Percentiles rank a stretch among this genome's conserved stretches.
Evolutionary conservation across 257 asterid genomes (phyloP).

Genomic region (Dorcoceras hygrometricum): DNA sequence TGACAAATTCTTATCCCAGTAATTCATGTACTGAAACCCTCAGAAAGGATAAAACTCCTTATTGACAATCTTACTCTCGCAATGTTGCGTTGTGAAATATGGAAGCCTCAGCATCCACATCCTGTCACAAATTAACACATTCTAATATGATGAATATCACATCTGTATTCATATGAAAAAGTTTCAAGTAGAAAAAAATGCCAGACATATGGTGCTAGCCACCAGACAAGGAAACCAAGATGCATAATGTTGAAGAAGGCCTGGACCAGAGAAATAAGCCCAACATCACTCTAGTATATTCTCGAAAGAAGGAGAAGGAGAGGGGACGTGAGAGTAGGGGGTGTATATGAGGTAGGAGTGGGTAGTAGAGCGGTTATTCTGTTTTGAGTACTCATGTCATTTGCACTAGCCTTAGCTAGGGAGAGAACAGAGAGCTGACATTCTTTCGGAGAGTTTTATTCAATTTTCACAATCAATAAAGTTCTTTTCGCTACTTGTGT

Average conservation of each 20-base stretch:
- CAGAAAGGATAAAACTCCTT: conserved; percentile 1
- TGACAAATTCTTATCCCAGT: conserved; percentile 8
- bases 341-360: too few relatives aligned
- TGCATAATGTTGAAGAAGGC: not conserved
- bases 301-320: too few relatives aligned
- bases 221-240: not conserved
- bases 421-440: too few relatives aligned
- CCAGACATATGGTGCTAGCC: not conserved
- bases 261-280: too few relatives aligned
- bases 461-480: too few relatives aligned
- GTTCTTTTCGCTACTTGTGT: too few relatives aligned
- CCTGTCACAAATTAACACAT: conserved; percentile 46
- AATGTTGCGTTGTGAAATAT: conserved; percentile 87
- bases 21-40: not conserved
- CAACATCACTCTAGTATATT: too few relatives aligned
- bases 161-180: conserved; percentile 8
- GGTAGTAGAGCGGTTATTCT: too few relatives aligned
- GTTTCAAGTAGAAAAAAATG: conserved; percentile 9
- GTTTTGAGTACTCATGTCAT: too few relatives aligned
- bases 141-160: conserved; percentile 23
- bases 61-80: conserved; percentile 65
- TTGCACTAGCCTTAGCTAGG: too few relatives aligned
- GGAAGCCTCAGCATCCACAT: conserved; percentile 92
- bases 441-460: too few relatives aligned
- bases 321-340: too few relatives aligned